Conservation (phyloP, 495 filamentous ascomycete species). For the Neurospora sublineolata region DNA sequence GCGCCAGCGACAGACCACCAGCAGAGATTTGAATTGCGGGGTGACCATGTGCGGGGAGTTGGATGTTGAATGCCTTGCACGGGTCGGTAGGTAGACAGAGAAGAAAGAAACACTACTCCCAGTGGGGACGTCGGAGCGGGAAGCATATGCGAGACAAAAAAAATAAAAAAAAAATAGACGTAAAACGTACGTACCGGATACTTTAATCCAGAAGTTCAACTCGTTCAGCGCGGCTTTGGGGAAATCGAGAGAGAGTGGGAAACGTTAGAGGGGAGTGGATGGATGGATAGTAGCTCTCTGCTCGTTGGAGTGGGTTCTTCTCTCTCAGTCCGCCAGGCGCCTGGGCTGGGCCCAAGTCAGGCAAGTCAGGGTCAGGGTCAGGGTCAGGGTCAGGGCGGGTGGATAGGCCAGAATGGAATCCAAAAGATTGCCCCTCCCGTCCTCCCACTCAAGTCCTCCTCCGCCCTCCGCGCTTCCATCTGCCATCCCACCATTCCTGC, state of each 20-base stretch:
- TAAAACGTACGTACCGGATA: neutral
- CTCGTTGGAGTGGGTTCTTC: neutral
- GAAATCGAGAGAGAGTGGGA: neutral
- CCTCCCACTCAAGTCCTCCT: neutral
- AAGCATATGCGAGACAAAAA: neutral
- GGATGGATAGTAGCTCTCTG: neutral
- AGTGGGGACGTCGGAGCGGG: neutral
- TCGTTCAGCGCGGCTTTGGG: neutral
- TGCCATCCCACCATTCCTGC: neutral
- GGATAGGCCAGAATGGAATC: neutral
- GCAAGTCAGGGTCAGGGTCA: neutral
- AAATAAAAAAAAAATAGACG: neutral
- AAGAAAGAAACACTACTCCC: slow-evolving; percentile 10
- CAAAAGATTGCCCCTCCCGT: neutral
- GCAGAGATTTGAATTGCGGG: neutral
- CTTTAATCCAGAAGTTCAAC: neutral
- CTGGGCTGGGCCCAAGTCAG: neutral
- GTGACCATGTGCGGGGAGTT: neutral
- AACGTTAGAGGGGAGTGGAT: neutral
- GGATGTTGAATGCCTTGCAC: neutral
- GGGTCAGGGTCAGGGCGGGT: neutral
- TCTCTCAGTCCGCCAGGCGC: neutral
- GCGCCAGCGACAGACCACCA: neutral
- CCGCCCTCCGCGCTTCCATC: neutral
- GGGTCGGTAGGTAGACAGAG: slow-evolving; percentile 6